Conservation (phyloP, 192 early-diverging fungal species). For the Coemansia sp. region DNA sequence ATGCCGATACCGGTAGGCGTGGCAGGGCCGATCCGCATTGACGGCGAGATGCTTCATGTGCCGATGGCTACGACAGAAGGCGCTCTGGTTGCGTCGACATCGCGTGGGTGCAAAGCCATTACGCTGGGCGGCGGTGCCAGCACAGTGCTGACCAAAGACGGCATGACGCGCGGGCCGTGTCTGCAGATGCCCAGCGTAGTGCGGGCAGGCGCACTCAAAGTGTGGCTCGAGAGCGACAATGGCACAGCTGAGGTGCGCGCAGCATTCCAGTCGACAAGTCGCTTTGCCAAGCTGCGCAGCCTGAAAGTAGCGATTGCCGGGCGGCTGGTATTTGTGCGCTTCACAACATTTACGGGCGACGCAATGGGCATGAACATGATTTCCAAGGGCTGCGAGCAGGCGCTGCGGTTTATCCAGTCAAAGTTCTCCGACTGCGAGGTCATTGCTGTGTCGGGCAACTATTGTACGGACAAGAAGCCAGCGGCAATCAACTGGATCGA, state of each 20-base stretch:
- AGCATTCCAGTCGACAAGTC: conserved; percentile 84
- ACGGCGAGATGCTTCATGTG: conserved; percentile 77
- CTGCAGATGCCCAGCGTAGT: conserved; percentile 76
- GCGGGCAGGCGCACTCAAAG: conserved; percentile 65
- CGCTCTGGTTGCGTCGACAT: conserved; percentile 83
- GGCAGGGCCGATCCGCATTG: conserved; percentile 83
- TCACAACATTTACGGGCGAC: conserved; percentile 88
- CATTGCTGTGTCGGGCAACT: conserved; percentile 86
- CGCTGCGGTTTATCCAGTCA: conserved; percentile 62
- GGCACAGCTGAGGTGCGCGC: conserved; percentile 65
- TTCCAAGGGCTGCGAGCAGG: conserved; percentile 89
- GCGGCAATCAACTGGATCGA: conserved; percentile 98
- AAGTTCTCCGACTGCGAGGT: conserved; percentile 74
- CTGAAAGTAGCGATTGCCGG: conserved; percentile 86
- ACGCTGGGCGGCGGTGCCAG: conserved; percentile 80
- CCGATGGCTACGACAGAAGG: conserved; percentile 98
- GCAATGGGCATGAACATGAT: conserved; percentile 99
- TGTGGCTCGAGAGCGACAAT: conserved; percentile 69
- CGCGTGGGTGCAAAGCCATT: conserved; percentile 94
- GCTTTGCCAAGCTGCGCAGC: conserved; percentile 80
- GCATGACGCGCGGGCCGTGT: conserved; percentile 92
- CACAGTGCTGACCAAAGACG: conserved; percentile 77
- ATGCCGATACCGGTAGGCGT: conserved; percentile 91
- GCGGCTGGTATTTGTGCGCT: conserved; percentile 80
- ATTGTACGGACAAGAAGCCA: conserved; percentile 96